phyloP scores from a whole-genome alignment of 257 asterid species.

The Coffea canephora region DNA sequence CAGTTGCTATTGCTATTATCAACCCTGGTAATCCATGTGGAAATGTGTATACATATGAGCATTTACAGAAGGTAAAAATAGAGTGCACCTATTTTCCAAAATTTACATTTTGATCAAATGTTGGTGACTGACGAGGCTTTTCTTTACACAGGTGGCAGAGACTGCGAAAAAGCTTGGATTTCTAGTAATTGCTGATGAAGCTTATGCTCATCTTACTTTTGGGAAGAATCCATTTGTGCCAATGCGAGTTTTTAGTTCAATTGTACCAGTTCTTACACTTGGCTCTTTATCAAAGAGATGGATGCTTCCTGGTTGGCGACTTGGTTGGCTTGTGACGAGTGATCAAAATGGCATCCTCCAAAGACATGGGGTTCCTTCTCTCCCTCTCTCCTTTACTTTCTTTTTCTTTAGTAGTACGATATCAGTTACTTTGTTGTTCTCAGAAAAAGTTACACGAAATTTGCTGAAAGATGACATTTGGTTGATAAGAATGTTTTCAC shows the following conservation, averaged over 20 bases:
- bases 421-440: not conserved
- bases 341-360: constrained; percentile 61
- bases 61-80: constrained; percentile 53
- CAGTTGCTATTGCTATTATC: constrained; percentile 64
- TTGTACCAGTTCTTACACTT: constrained; percentile 49
- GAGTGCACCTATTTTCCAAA: not conserved
- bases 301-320: constrained; percentile 75
- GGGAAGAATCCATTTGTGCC: constrained; percentile 50
- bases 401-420: too few species aligned
- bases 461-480: not conserved
- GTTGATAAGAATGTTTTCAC: not conserved
- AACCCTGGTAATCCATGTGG: constrained; percentile 89
- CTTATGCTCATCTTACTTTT: constrained; percentile 54
- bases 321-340: constrained; percentile 60
- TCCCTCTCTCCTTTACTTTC: constrained; percentile 6
- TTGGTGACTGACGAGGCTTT: not conserved
- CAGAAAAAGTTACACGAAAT: not conserved
- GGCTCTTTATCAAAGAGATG: constrained; percentile 75
- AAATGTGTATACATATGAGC: constrained; percentile 50
- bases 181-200: constrained; percentile 65
- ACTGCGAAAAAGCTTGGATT: constrained; percentile 54
- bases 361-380: constrained; percentile 47
- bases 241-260: constrained; percentile 50
- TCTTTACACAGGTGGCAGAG: constrained; percentile 53
- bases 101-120: constrained; percentile 3